Evolutionary conservation across 768 basidiomycete species (phyloP).

Genomic region (Termitomyces sp.): DNA sequence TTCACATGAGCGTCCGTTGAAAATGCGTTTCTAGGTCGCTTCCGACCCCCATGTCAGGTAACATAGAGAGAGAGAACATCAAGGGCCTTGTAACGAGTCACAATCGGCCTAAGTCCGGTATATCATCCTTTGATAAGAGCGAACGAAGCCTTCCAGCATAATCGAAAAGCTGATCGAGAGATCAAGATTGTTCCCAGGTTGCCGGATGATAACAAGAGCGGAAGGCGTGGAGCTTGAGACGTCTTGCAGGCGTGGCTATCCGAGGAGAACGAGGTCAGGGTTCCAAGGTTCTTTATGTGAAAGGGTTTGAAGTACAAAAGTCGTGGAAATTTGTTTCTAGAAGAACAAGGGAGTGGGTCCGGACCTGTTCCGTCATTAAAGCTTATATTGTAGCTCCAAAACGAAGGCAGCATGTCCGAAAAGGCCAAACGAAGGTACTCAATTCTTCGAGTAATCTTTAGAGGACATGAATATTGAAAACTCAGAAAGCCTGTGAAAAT

Average conservation of each 20-base stretch:
- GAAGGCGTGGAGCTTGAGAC: background rate
- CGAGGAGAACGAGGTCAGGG: constrained; percentile 6
- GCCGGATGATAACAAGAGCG: background rate
- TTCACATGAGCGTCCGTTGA: background rate
- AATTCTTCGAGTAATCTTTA: background rate
- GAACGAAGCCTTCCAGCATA: background rate
- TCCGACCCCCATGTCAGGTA: background rate
- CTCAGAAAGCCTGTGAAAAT: background rate
- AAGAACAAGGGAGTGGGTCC: background rate
- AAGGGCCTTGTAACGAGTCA: background rate
- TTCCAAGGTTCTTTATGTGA: background rate
- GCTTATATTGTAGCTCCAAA: background rate
- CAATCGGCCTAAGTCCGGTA: background rate
- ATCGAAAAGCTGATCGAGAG: background rate
- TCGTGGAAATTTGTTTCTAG: background rate
- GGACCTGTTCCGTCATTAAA: background rate
- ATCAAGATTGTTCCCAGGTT: background rate
- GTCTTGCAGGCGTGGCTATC: background rate
- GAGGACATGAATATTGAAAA: background rate
- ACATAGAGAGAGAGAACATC: background rate
- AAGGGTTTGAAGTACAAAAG: background rate
- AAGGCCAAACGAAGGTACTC: background rate
- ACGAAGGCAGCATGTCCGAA: background rate
- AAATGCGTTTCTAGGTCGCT: background rate
- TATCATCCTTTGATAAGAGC: background rate